Base-by-base conservation (phyloP, 441 rosid species). In the Metrosideros polymorpha region DNA sequence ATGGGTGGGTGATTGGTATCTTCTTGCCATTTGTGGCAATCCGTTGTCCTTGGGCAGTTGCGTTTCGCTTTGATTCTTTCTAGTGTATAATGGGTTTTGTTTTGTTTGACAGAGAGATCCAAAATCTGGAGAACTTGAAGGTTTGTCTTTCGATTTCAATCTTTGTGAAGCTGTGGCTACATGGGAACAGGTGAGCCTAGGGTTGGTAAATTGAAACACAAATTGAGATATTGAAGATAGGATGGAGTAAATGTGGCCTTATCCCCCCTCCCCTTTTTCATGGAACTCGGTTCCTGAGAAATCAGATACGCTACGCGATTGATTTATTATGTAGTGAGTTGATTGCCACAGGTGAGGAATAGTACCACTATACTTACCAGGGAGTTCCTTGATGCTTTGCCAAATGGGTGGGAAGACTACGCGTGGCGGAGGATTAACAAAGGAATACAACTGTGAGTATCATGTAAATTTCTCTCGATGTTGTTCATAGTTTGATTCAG, bases 351-450 rank as follows among this genome's bases (percentile, higher is more conserved):
- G 98, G 98, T 94, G 88, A 91, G 96, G 90, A 96, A 96, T 91
- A 96, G 96, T 88, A 94, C 98, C 79, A 98, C 99, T 0, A 93
- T 96, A 90, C 98, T 96, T 85, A 96, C 98, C 25, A 92, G 89
- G 95, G 98, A 98, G 86, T 98, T 92, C 91, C 94, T 96, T 89
- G 97, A 96, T 91, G 95, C 98, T 90, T 91, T 96, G 75, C 98
- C 98, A 61, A 94, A 93, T 91, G 99, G 98, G 84, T 98, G 99
- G 99, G 95, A 96, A 91, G 99, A 96, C 63, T 96, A 96, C 88
- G 99, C 98, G 0, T 96, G 99, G 99, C 98, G 90, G 71, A 92
- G 98, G 91, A 96, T 98, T 89, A 98, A 98, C 90, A 96, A 96
- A 89, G 98, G 98, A 92, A 87, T 93, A 71, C 95, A 86, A 49